These are phyloP conservation scores for Gossypioides kirkii DNA, from an alignment of 345 rosid genomes.

Conservation along the genomic window DNA sequence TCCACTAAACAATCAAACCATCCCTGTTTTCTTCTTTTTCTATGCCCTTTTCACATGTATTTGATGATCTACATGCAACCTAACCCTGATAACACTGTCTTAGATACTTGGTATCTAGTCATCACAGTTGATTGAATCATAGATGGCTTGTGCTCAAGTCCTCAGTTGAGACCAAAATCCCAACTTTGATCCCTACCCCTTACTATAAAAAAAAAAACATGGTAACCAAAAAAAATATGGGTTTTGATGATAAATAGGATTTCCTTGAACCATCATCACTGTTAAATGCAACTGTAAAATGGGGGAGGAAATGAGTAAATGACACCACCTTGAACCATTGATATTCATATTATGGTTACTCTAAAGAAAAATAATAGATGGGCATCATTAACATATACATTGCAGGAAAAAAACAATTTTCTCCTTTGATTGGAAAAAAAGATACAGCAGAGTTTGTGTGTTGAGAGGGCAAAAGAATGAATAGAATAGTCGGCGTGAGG, in stretches of 20 bases:
- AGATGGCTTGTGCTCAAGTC: no score
- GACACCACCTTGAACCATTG: background rate
- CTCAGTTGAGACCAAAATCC: no score
- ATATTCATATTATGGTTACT: background rate
- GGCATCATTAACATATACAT: background rate
- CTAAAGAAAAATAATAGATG: background rate
- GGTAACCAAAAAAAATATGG: no score
- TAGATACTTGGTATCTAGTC: no score
- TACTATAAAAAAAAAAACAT: no score
- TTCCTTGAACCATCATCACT: background rate
- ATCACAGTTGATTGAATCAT: no score
- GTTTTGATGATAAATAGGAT: background rate
- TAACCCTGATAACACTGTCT: background rate
- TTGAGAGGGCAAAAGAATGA: conserved; percentile 36
- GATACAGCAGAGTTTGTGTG: conserved; percentile 19
- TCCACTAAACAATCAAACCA: background rate
- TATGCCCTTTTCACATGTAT: background rate
- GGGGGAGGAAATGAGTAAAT: background rate
- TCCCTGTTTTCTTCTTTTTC: no score
- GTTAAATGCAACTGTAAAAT: background rate
- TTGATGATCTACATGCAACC: background rate
- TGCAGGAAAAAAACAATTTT: conserved; percentile 7
- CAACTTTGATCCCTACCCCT: no score
- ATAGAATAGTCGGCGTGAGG: conserved; percentile 29
- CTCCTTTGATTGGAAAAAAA: conserved; percentile 17